Evolutionary conservation across 148 eudicot genomes (phyloP).

Genomic region (Rhododendron williamsianum): DNA sequence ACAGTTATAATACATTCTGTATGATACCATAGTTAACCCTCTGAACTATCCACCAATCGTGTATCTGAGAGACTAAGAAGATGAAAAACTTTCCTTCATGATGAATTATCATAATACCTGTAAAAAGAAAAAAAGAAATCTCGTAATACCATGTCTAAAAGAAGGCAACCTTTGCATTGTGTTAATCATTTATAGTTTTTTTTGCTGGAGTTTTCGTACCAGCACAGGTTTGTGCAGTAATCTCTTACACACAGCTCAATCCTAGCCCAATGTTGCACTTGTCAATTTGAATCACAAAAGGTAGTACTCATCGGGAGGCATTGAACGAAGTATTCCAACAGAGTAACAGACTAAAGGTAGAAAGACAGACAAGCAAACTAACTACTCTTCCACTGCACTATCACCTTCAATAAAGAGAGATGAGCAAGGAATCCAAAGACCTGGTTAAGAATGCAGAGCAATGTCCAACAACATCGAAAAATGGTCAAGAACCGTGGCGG

Average conservation of each 20-base stretch:
- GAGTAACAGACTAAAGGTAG: not conserved
- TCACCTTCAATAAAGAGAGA: not conserved
- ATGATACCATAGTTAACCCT: not conserved
- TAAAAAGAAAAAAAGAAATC: not conserved
- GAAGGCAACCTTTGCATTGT: not conserved
- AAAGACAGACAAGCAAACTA: not conserved
- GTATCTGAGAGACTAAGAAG: not conserved
- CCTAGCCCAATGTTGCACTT: not conserved
- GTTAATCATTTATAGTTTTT: not conserved
- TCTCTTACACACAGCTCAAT: not conserved
- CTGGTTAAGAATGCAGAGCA: not conserved
- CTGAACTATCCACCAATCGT: not conserved
- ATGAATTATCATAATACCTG: not conserved
- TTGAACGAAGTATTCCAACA: not conserved
- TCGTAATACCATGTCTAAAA: not conserved
- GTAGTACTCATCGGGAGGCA: not conserved
- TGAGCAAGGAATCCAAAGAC: not conserved
- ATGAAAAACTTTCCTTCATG: not conserved
- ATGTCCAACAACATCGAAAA: not conserved
- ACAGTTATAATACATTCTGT: not conserved
- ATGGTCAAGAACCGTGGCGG: not conserved
- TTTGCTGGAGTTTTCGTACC: not conserved
- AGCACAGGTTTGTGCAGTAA: not conserved
- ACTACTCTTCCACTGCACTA: not conserved
- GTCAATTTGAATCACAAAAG: not conserved